These are phyloP conservation scores for Cucurbita maxima DNA, from an alignment of 306 rosid species.

Conservation along the genomic window DNA sequence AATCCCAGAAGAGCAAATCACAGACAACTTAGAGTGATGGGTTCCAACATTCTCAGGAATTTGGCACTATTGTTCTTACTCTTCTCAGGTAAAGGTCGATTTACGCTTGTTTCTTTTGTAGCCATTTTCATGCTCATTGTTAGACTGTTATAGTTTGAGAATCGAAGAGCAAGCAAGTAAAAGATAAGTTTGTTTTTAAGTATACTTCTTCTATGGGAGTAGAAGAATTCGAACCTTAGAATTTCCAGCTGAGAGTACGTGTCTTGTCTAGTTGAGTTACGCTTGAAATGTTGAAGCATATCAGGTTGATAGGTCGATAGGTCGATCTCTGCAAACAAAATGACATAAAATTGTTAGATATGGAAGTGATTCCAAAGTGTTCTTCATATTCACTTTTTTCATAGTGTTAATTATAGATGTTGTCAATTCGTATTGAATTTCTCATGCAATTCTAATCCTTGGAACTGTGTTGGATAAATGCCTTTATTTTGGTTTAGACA, in stretches of 20 bases:
- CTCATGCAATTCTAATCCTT: neutral
- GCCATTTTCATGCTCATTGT: neutral
- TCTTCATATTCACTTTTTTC: neutral
- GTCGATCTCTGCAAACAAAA: neutral
- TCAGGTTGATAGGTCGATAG: neutral
- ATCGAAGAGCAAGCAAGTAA: neutral
- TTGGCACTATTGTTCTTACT: conserved; percentile 31
- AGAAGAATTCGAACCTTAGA: neutral
- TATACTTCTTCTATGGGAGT: neutral
- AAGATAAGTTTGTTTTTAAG: neutral
- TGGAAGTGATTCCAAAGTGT: neutral
- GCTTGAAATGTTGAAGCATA: neutral
- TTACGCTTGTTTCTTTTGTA: neutral
- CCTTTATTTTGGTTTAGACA: neutral
- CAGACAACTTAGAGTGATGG: conserved; percentile 32
- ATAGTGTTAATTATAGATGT: neutral
- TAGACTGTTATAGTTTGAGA: neutral
- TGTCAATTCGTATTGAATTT: neutral
- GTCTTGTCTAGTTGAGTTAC: neutral
- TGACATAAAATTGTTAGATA: neutral
- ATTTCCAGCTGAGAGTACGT: neutral
- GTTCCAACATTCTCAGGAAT: conserved; percentile 18
- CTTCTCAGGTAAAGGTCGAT: conserved; percentile 59
- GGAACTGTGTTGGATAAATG: neutral
- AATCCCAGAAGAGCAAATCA: conserved; percentile 17